Base-by-base conservation (phyloP, 1,284 basidiomycete species). In the Trichosporon inkin region DNA sequence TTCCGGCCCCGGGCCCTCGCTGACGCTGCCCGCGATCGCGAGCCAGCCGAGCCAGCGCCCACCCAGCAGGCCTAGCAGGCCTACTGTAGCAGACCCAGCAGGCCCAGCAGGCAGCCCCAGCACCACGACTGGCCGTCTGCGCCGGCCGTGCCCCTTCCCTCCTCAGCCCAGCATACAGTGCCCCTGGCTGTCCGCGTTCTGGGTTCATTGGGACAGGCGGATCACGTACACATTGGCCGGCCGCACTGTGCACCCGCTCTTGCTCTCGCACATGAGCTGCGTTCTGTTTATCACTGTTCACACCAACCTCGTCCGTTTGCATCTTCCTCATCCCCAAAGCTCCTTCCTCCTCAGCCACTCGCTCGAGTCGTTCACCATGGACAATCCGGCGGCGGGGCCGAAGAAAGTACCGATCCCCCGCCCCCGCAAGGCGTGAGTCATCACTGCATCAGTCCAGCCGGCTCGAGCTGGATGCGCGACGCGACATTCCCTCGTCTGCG, bases 391-490 rank as follows among this genome's bases (percentile, higher is more conserved):
- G 38, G 47, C 34, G 32, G 36, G 36, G 17, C 13, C 40, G 16
- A 62, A 62, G 55, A 62, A 59, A 34, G 37, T 34, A 20, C 60
- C 60, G 8, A 64, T 64, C 10, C 57, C 41, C 20, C 55, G 62
- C 16, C 62, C 62, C 8, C 62, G 62, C 13, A 64, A 64, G 38
- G 62, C 62, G 62, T 64, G 37, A 61, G 62, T 59, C 44, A 49
- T 22, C 16, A 17, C 16, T n/a, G n/a, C 10, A 11, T 34, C 44
- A 39, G 0, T 36, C 22, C 17, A 22, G 22, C 17, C 36, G 53
- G 38, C 53, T 39, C 37, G 44, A 47, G 14, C 28, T 47, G 22
- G 41, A n/a, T 28, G 20, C 14, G 41, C 41, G 20, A n/a, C 16
- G 44, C 44, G 16, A 22, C 24, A 36, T 10, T 53, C 19, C 34